phyloP scores from a whole-genome alignment of 345 rosid species.

The Iberis pinnata region DNA sequence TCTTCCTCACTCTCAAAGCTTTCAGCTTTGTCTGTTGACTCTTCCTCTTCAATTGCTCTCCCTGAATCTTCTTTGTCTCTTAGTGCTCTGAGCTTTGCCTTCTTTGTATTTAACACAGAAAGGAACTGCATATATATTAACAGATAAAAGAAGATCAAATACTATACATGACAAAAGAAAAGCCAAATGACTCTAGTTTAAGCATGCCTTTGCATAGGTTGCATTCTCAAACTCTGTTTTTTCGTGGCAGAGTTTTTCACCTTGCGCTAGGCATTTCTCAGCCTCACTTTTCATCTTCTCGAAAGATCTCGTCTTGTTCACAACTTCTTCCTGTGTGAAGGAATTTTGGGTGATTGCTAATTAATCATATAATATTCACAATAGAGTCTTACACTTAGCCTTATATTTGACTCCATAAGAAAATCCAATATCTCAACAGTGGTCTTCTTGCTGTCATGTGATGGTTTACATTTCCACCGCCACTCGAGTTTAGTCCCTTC shows the following conservation, averaged over 20 bases:
- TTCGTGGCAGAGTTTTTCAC: constrained; percentile 50
- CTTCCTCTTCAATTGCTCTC: constrained; percentile 42
- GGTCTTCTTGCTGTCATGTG: constrained; percentile 42
- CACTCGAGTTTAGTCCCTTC: constrained; percentile 85
- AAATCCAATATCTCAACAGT: constrained; percentile 65
- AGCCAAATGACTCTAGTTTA: neutral
- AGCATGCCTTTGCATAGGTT: constrained; percentile 60
- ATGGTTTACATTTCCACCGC: constrained; percentile 77
- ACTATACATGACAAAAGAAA: neutral
- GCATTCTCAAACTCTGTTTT: constrained; percentile 67
- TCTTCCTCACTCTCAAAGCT: constrained; percentile 46
- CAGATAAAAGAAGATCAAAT: neutral
- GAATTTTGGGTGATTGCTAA: neutral
- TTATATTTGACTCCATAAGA: constrained; percentile 75
- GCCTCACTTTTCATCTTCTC: constrained; percentile 68
- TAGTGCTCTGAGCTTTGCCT: constrained; percentile 72
- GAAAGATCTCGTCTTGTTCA: constrained; percentile 50
- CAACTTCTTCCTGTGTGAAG: constrained; percentile 52
- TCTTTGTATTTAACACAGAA: constrained; percentile 68
- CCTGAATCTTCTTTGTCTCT: constrained; percentile 48
- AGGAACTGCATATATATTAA: constrained; percentile 65
- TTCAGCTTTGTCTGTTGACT: constrained; percentile 54
- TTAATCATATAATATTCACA: neutral
- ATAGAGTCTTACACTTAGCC: constrained; percentile 53
- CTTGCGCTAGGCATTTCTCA: constrained; percentile 70